Evolutionary conservation across 2,329 filamentous ascomycete genomes (phyloP), one percentile per base, ranked within the genome.

Genomic region (Ophiostoma montium): DNA sequence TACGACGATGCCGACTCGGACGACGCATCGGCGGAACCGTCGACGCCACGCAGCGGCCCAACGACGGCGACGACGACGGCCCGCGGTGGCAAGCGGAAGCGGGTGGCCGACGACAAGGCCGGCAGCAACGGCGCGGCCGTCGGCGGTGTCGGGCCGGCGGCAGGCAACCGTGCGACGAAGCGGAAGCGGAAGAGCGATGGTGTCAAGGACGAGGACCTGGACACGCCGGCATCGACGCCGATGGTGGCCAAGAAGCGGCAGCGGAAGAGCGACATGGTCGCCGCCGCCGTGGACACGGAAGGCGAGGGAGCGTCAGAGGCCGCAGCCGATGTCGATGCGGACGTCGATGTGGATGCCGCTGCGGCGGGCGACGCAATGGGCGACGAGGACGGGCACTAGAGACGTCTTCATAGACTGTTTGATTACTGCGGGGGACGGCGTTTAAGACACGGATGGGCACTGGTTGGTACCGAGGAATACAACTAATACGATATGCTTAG

Each of bases 101-200:
- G 71, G 43, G 36, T 46, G 6, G 35, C 60, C 27, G 75, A 78
- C 32, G 77, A 80, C 8, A 77, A 81, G 53, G 62, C 65, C 0
- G 75, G 75, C 2, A 68, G 30, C 18, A 44, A 38, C 7, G 18
- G 49, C 15, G 33, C 27, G 13, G 16, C 43, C 10, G 31, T 30
- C 1, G 13, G 21, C 15, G 39, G 9, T 6, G 36, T 23, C 4
- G 39, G 16, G 5, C 32, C 67, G 2, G 70, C 35, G 16, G 35
- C 49, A 12, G 67, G 68, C 3, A 71, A 43, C 71, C 66, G 74
- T 35, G 72, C 73, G 16, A 63, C 65, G 0, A 80, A 79, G 66
- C 72, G 72, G 62, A 79, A 77, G 67, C 68, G 74, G 4, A 78
- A 75, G 68, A 76, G 74, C 56, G 71, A 74, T 1, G 51, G 57